These are phyloP conservation scores for Hordeum pubiflorum DNA, from an alignment of 202 grass and related monocot genomes.

Conservation along the genomic window DNA sequence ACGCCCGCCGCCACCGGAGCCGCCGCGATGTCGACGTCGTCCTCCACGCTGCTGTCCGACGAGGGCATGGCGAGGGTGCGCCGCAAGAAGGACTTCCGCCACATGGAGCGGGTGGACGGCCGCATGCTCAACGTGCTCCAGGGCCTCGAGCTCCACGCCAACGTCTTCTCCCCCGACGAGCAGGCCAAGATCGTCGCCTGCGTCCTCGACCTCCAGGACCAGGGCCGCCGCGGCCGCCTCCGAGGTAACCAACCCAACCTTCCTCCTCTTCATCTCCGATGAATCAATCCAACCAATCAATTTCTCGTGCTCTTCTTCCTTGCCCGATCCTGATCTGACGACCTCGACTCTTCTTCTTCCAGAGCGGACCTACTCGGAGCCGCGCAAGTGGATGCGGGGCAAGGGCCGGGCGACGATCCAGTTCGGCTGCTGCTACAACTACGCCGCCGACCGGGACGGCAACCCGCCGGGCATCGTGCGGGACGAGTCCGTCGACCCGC, in stretches of 20 bases:
- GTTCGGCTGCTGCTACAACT: constrained; percentile 79
- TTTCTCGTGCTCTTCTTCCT: neutral
- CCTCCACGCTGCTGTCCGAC: neutral
- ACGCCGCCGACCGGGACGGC: constrained; percentile 36
- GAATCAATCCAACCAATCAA: neutral
- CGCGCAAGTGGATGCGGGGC: constrained; percentile 66
- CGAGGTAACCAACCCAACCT: constrained; percentile 1
- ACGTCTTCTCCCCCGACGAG: constrained; percentile 46
- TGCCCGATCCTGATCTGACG: neutral
- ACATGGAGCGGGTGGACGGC: constrained; percentile 37
- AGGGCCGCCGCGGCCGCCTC: constrained; percentile 24
- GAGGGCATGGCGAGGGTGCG: constrained; percentile 15
- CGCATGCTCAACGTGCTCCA: constrained; percentile 38
- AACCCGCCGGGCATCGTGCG: constrained; percentile 56
- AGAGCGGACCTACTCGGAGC: constrained; percentile 57
- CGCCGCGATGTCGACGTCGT: neutral
- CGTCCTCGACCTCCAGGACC: constrained; percentile 47
- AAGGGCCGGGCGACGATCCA: constrained; percentile 58
- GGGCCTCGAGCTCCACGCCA: constrained; percentile 54
- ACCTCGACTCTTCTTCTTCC: neutral
- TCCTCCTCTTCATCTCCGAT: neutral
- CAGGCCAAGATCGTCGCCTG: constrained; percentile 35
- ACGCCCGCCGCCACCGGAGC: neutral
- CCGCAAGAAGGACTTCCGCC: constrained; percentile 34
- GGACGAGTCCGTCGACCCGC: constrained; percentile 27